Percentiles rank a stretch among this genome's conserved stretches.
phyloP scores from a whole-genome alignment of 2,329 filamentous ascomycete genomes.

The Fusarium solani-melongenae region DNA sequence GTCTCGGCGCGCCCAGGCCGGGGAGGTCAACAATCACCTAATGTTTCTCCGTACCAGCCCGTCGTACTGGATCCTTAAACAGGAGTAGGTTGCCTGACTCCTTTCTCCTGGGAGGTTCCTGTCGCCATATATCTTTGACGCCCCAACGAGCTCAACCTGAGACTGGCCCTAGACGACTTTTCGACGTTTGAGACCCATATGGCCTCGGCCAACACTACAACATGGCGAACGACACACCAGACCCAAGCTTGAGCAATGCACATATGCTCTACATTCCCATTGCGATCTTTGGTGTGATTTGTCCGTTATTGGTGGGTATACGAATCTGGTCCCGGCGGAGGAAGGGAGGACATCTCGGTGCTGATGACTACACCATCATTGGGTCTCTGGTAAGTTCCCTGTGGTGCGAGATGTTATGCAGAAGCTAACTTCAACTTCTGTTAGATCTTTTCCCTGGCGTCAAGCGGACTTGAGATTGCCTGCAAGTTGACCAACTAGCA shows the following conservation, averaged over 20 bases:
- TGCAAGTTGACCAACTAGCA: constrained; percentile 7
- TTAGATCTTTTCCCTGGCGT: constrained; percentile 22
- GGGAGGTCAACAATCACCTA: background rate
- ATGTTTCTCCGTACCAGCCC: background rate
- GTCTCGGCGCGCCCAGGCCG: constrained; percentile 2
- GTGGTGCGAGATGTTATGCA: background rate
- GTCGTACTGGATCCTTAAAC: constrained; percentile 1
- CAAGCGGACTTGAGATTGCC: constrained; percentile 29
- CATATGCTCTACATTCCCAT: constrained; percentile 42
- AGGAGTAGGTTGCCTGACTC: background rate
- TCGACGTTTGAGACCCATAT: constrained; percentile 4
- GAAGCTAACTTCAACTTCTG: background rate
- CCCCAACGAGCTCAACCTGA: constrained; percentile 20
- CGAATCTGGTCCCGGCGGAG: constrained; percentile 37
- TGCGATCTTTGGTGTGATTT: constrained; percentile 38
- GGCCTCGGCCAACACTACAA: constrained; percentile 18
- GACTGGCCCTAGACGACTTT: constrained; percentile 18
- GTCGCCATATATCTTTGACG: constrained; percentile 26
- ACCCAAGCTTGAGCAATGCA: constrained; percentile 34
- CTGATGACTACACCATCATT: constrained; percentile 38
- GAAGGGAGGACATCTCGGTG: constrained; percentile 32
- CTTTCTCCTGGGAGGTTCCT: constrained; percentile 5
- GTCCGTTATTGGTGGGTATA: constrained; percentile 31
- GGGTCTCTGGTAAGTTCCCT: constrained; percentile 29
- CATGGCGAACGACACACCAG: constrained; percentile 16